Base-by-base conservation (phyloP, 805 yeast genomes). In the Kodamaea laetipori region DNA sequence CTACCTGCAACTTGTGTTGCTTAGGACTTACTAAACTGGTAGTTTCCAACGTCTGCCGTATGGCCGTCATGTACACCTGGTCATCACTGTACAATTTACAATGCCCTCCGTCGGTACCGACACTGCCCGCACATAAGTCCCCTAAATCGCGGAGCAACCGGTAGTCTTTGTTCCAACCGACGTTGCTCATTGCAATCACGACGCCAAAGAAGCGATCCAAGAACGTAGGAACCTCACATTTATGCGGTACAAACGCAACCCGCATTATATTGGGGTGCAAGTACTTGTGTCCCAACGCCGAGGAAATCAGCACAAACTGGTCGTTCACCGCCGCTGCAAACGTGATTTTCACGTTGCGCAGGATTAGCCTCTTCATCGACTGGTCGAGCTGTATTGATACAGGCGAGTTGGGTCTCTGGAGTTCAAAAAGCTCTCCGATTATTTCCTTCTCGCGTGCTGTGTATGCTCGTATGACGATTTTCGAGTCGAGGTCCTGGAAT, bases 191-290 rank as follows among this genome's bases (percentile, higher is more conserved):
- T 9, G 58, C 55, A 27, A 62, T 43, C 6, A 64, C 51, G 10
- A 65, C 53, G 13, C 59, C 54, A 25, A 66, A 45, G n/a, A 71
- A 55, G 4, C 49, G 45, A 2, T 50, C 43, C 2, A 69, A 41
- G 46, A 71, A 70, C 8, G 44, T 35, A 0, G 73, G 71, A 1
- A 60, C 50, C 6, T 40, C 43, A 26, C 43, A n/a, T 15, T 35
- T 35, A 8, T 51, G 48, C 12, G 54, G 60, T 6, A 57, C 54
- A 37, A 46, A 58, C 5, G 66, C 34, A 30, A 60, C 49, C 31
- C 72, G 56, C 44, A 47, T 66, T 12, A 71, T 62, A 44, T 69
- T 69, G 1, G 74, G 71, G 45, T 71, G 76, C 16, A 58, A 50
- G 18, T 53, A 51, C 17, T 57, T 53, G n/a, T 49, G 46, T 4